These are phyloP conservation scores for Nepenthes mirabilis DNA, from an alignment of 148 eudicot genomes.

Conservation along the genomic window DNA sequence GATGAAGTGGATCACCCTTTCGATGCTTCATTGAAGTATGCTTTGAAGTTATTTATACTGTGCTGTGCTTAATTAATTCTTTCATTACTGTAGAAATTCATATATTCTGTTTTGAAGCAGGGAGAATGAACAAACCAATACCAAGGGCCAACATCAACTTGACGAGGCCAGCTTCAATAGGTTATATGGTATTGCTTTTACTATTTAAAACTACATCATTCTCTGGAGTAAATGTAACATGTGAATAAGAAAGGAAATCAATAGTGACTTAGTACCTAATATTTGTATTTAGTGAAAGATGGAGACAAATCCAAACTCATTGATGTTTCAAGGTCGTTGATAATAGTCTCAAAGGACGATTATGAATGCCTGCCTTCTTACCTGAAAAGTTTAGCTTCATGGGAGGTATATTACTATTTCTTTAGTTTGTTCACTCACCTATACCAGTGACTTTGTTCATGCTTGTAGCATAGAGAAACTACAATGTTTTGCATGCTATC, in stretches of 20 bases:
- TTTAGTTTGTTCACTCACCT: neutral
- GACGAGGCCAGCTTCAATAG: constrained; percentile 5
- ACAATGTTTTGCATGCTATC: neutral
- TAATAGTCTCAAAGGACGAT: constrained; percentile 48
- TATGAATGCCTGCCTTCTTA: constrained; percentile 78
- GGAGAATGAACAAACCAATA: neutral
- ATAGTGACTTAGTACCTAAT: neutral
- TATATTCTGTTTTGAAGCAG: constrained; percentile 1
- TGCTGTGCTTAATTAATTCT: neutral
- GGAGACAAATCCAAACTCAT: constrained; percentile 17
- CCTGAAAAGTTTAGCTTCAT: constrained; percentile 65
- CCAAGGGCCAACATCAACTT: constrained; percentile 20
- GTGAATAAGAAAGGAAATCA: neutral
- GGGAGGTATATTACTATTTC: constrained; percentile 48
- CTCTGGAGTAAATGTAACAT: neutral
- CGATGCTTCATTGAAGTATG: constrained; percentile 24
- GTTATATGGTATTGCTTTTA: constrained; percentile 17
- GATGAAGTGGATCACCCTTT: constrained; percentile 19
- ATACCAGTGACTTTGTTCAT: neutral
- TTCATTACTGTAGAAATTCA: neutral
- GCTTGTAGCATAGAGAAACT: neutral
- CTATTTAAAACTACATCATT: neutral
- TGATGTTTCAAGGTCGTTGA: constrained; percentile 21
- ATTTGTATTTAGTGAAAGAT: constrained; percentile 7
- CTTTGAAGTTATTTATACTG: neutral